A percentile compares a stretch with the other conserved stretches of the same genome.
phyloP scores from a whole-genome alignment of 2,329 filamentous ascomycete species.

The Elsinoe australis region DNA sequence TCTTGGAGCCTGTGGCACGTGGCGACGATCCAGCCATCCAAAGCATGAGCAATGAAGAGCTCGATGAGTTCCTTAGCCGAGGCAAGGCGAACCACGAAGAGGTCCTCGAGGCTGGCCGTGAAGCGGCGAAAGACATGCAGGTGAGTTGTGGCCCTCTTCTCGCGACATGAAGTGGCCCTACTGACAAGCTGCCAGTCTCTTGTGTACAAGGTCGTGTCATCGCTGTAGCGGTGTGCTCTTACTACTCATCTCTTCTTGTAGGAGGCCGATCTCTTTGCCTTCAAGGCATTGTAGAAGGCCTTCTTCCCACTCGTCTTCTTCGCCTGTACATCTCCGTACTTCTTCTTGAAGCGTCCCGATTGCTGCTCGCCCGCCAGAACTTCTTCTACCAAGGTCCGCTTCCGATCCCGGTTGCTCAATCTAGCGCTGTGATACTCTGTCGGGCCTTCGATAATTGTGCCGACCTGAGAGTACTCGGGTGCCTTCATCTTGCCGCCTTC shows the following conservation, averaged over 20 bases:
- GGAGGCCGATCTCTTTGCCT: conserved; percentile 46
- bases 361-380: conserved; percentile 61
- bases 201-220: conserved; percentile 21
- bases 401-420: conserved; percentile 78
- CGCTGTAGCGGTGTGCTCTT: conserved; percentile 11
- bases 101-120: conserved; percentile 53
- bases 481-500: conserved; percentile 60
- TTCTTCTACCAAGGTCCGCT: conserved; percentile 79
- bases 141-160: conserved; percentile 14
- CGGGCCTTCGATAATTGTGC: conserved; percentile 78
- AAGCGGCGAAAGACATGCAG: conserved; percentile 57
- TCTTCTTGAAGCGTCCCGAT: conserved; percentile 69
- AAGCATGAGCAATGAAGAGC: conserved; percentile 41
- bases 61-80: conserved; percentile 49
- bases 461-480: conserved; percentile 81
- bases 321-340: conserved; percentile 77
- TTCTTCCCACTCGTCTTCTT: conserved; percentile 84
- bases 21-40: conserved; percentile 52
- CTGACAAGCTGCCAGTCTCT: conserved; percentile 15
- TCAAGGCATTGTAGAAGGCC: conserved; percentile 74
- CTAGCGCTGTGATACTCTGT: conserved; percentile 79
- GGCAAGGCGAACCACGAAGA: conserved; percentile 59
- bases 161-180: neutral
- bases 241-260: conserved; percentile 28
- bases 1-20: conserved; percentile 50